A percentile compares a stretch with the other conserved stretches of the same genome.
These are phyloP conservation scores for Phytophthora ohioensis DNA, from an alignment of 352 stramenopile species.

Conservation along the genomic window DNA sequence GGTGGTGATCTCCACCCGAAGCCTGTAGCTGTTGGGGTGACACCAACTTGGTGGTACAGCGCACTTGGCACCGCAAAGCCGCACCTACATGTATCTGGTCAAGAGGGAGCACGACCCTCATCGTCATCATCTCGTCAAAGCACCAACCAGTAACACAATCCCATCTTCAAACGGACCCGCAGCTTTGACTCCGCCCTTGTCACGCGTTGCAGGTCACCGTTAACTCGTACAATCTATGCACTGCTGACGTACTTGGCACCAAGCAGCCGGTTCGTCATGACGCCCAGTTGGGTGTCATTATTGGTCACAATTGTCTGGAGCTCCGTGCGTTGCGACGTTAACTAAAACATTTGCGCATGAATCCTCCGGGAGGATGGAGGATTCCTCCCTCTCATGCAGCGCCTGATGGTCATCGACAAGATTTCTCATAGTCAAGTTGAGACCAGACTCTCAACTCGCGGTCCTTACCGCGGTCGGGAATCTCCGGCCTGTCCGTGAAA, in stretches of 20 bases:
- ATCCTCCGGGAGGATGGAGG: background rate
- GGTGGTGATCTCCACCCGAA: background rate
- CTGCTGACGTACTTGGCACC: slow-evolving; percentile 14
- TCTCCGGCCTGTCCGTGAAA: slow-evolving; percentile 3
- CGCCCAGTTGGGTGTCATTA: slow-evolving; percentile 1
- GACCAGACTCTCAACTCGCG: background rate
- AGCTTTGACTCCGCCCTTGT: no score
- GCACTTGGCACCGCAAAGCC: no score
- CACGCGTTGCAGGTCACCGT: background rate
- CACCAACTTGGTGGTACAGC: no score
- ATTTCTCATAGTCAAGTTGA: background rate
- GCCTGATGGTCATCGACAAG: background rate
- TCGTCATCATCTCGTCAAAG: no score
- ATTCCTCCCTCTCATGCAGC: background rate
- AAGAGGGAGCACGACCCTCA: no score
- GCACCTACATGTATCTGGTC: no score
- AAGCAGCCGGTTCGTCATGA: background rate
- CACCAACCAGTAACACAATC: no score
- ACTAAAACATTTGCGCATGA: background rate
- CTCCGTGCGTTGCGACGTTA: no score
- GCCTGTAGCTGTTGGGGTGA: no score
- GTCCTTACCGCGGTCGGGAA: background rate
- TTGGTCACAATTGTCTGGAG: no score
- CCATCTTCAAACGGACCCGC: no score
- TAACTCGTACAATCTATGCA: slow-evolving; percentile 8